Percentiles rank a stretch among this genome's conserved stretches.
Conservation (phyloP, 1,284 basidiomycete species). For the Ustilago nuda region DNA sequence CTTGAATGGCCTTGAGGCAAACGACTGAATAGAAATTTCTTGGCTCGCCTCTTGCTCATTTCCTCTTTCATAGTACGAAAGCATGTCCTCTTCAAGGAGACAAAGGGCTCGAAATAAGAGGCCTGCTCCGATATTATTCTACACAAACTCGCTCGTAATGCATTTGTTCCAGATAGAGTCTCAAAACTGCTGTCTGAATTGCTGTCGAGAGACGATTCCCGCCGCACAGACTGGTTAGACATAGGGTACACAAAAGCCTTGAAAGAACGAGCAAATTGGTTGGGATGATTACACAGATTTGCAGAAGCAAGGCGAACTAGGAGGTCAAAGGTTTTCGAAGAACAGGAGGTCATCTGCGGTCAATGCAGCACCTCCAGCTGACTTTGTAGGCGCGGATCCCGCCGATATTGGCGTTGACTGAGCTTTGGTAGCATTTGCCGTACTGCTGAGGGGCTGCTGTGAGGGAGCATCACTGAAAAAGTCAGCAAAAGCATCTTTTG, state of each 20-base stretch:
- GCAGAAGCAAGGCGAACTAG: background rate
- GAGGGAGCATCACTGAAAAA: constrained; percentile 30
- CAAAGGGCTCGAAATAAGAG: constrained; percentile 54
- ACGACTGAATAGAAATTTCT: background rate
- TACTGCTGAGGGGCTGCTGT: background rate
- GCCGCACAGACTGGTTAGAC: background rate
- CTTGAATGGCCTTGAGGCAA: background rate
- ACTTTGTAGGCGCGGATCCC: constrained; percentile 4
- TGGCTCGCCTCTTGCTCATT: background rate
- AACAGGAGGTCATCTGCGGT: constrained; percentile 49
- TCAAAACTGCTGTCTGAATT: too few relatives aligned
- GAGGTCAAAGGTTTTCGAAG: constrained; percentile 42
- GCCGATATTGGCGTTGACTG: background rate
- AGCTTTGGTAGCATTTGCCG: background rate
- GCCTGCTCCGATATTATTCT: background rate
- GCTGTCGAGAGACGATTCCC: background rate
- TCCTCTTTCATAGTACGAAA: constrained; percentile 52
- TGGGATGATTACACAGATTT: background rate
- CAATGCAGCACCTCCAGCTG: constrained; percentile 15
- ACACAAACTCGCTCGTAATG: constrained; percentile 1
- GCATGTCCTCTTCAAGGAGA: constrained; percentile 65
- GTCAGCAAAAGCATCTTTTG: constrained; percentile 28
- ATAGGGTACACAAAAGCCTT: background rate
- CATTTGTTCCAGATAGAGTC: background rate
- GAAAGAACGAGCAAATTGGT: background rate